Evolutionary conservation across 495 filamentous ascomycete species (phyloP).

Genomic region (Pseudomonodictys pantanalensis): DNA sequence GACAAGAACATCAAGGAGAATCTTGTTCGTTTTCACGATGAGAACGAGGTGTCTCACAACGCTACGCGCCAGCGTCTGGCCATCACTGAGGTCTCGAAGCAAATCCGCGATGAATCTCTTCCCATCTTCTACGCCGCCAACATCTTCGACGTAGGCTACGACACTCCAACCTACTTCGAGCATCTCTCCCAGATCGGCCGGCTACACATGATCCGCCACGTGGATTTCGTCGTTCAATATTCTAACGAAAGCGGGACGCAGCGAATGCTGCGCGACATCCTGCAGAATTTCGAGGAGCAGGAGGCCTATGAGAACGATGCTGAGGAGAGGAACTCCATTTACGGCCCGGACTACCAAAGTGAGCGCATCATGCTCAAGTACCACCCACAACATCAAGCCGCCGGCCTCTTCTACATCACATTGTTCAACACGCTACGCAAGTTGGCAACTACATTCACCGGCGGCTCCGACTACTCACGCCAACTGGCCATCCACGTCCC

Average conservation of each 20-base stretch:
- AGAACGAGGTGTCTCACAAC: neutral
- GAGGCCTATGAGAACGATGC: neutral
- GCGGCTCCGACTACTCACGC: neutral
- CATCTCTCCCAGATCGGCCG: slow-evolving; percentile 2
- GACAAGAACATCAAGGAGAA: neutral
- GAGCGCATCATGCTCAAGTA: neutral
- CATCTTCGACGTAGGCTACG: neutral
- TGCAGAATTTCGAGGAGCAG: neutral
- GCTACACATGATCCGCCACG: slow-evolving; percentile 11
- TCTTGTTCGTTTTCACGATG: slow-evolving; percentile 6
- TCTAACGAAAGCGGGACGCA: neutral
- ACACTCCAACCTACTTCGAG: slow-evolving; percentile 10
- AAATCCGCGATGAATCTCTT: slow-evolving; percentile 4
- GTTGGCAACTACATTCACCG: neutral
- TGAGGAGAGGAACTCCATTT: neutral
- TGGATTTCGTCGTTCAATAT: slow-evolving; percentile 1
- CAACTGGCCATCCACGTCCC: slow-evolving; percentile 10
- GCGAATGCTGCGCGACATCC: neutral
- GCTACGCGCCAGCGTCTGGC: neutral
- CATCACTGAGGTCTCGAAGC: slow-evolving; percentile 7
- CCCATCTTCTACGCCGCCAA: slow-evolving; percentile 19
- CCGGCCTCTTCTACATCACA: neutral
- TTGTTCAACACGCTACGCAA: slow-evolving; percentile 16
- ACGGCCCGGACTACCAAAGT: neutral
- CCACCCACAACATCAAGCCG: neutral